Conservation (phyloP, 148 eudicot genomes). For the Vaccinium myrtillus region DNA sequence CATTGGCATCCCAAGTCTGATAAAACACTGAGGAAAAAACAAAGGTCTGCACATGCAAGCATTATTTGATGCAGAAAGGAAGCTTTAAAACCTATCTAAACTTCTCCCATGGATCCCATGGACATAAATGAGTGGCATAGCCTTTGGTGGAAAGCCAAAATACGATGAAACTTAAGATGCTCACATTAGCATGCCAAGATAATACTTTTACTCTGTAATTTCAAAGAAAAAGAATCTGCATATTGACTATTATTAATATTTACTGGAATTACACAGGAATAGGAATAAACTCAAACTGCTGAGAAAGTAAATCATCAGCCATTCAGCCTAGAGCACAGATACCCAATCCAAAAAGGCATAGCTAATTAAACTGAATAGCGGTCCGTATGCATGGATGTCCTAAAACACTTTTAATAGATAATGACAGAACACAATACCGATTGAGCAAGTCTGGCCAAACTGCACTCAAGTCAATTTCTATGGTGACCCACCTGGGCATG, state of each 20-base stretch:
- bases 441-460: conserved; percentile 1
- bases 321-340: background rate
- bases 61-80: background rate
- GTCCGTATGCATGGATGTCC: background rate
- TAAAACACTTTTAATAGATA: background rate
- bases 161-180: background rate
- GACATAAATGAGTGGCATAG: background rate
- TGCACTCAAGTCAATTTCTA: background rate
- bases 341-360: background rate
- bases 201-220: background rate
- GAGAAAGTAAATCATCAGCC: background rate
- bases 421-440: background rate
- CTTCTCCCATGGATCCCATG: background rate
- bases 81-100: background rate
- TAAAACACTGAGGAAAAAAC: background rate
- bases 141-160: background rate
- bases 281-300: background rate
- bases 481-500: background rate
- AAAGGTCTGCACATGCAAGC: conserved; percentile 1
- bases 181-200: background rate
- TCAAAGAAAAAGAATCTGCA: background rate
- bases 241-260: background rate
- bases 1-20: no score
- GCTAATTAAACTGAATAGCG: background rate
- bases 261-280: background rate